Percentiles rank a stretch among this genome's conserved stretches.
phyloP scores from a whole-genome alignment of 129 eudicot genomes.

The Flaveria ramosissima region DNA sequence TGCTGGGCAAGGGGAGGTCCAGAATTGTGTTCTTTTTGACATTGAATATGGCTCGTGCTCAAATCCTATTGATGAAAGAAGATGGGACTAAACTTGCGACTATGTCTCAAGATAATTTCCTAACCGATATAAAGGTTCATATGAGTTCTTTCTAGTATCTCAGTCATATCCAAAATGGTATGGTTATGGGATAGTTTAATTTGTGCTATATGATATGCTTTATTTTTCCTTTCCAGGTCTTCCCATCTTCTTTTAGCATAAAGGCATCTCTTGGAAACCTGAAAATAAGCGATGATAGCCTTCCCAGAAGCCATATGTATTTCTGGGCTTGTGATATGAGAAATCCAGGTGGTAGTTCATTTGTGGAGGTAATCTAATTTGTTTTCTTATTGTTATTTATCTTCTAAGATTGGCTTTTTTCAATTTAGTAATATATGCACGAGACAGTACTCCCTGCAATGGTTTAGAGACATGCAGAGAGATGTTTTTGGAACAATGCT shows the following conservation, averaged over 20 bases:
- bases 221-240: slow-evolving; percentile 55
- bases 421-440: slow-evolving; percentile 12
- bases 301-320: slow-evolving; percentile 65
- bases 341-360: slow-evolving; percentile 97
- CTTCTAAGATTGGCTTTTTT: slow-evolving; percentile 4
- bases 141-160: not conserved
- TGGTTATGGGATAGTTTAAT: not conserved
- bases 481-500: slow-evolving; percentile 18
- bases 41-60: slow-evolving; percentile 88
- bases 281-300: slow-evolving; percentile 91
- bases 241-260: slow-evolving; percentile 95
- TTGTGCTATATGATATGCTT: slow-evolving; percentile 9
- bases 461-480: not conserved
- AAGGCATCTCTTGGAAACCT: slow-evolving; percentile 97
- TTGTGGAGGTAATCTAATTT: slow-evolving; percentile 75
- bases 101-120: slow-evolving; percentile 87
- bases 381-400: slow-evolving; percentile 3
- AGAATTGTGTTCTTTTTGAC: slow-evolving; percentile 65
- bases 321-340: slow-evolving; percentile 99
- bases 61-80: slow-evolving; percentile 84
- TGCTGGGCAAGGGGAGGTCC: slow-evolving; percentile 92
- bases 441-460: not conserved
- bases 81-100: slow-evolving; percentile 86
- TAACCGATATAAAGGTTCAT: slow-evolving; percentile 84
- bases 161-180: slow-evolving; percentile 10